Evolutionary conservation across 169 alveolate species (phyloP).

Genomic region (Cryptosporidium sp.): DNA sequence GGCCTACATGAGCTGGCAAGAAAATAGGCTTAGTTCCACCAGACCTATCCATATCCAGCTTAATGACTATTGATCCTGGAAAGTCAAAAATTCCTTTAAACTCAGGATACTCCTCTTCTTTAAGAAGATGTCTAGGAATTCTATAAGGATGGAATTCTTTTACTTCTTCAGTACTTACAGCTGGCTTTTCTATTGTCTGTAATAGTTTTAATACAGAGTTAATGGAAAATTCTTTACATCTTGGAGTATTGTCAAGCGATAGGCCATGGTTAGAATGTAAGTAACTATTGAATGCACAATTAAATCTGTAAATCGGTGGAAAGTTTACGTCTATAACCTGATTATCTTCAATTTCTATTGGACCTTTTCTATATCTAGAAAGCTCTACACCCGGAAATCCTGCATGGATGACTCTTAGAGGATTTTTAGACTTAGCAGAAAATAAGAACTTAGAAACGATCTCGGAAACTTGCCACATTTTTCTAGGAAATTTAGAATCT

Average conservation of each 20-base stretch:
- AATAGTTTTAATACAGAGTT: slow-evolving; percentile 9
- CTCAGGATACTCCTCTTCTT: slow-evolving; percentile 47
- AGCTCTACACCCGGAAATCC: slow-evolving; percentile 72
- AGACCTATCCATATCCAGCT: background rate
- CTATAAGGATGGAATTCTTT: slow-evolving; percentile 67
- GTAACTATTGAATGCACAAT: slow-evolving; percentile 42
- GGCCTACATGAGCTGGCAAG: slow-evolving; percentile 74
- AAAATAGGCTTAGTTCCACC: slow-evolving; percentile 9
- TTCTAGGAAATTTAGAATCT: slow-evolving; percentile 58
- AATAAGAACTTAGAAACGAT: slow-evolving; percentile 26
- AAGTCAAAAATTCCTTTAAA: slow-evolving; percentile 39
- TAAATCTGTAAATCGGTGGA: slow-evolving; percentile 69
- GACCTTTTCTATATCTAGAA: slow-evolving; percentile 66
- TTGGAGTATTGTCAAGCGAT: slow-evolving; percentile 36
- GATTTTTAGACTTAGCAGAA: slow-evolving; percentile 32
- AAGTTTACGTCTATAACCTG: slow-evolving; percentile 29
- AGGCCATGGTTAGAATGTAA: slow-evolving; percentile 14
- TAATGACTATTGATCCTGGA: slow-evolving; percentile 56
- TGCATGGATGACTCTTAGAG: slow-evolving; percentile 64
- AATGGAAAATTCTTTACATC: slow-evolving; percentile 55
- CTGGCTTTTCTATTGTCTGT: slow-evolving; percentile 36
- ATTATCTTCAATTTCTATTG: slow-evolving; percentile 14
- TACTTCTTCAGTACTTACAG: background rate
- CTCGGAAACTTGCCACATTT: slow-evolving; percentile 65
- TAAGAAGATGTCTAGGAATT: slow-evolving; percentile 54